These are phyloP conservation scores for Colletotrichum melonis DNA, from an alignment of 2,329 filamentous ascomycete genomes.

Conservation along the genomic window DNA sequence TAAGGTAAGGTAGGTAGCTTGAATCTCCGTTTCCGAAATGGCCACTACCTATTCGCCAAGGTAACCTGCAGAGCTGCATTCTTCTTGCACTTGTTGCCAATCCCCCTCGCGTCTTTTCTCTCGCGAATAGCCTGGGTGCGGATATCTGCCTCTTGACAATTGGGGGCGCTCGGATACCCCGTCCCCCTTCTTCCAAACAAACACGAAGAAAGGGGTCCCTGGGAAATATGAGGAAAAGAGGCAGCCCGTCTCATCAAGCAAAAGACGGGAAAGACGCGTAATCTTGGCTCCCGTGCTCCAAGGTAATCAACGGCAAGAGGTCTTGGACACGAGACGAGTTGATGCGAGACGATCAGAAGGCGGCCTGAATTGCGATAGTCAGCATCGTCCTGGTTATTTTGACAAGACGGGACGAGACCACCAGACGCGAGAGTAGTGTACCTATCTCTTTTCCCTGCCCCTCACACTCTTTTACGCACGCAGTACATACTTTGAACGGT, in stretches of 20 bases:
- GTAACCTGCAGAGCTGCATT: neutral
- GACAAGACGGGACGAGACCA: neutral
- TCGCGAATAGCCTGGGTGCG: neutral
- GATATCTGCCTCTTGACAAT: neutral
- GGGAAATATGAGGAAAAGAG: constrained; percentile 10
- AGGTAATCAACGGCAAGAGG: constrained; percentile 1
- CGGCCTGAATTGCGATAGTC: neutral
- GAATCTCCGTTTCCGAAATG: constrained; percentile 12
- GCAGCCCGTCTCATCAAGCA: constrained; percentile 7
- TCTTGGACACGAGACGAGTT: constrained; percentile 18
- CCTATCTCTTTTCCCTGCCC: neutral
- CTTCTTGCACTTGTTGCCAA: neutral
- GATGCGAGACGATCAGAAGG: neutral
- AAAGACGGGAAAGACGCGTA: constrained; percentile 9
- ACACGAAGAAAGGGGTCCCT: constrained; percentile 14
- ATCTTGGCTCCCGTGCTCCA: neutral
- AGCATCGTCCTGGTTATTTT: constrained; percentile 10
- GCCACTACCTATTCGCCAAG: neutral
- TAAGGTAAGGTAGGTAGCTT: too few species aligned
- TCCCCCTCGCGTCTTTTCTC: neutral
- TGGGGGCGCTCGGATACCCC: constrained; percentile 2
- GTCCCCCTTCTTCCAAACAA: constrained; percentile 2
- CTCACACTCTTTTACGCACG: neutral
- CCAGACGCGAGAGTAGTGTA: too few species aligned
- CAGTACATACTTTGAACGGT: neutral